A percentile compares a stretch with the other conserved stretches of the same genome.
phyloP scores from a whole-genome alignment of 495 filamentous ascomycete genomes.

The Aspergillus sparsus region DNA sequence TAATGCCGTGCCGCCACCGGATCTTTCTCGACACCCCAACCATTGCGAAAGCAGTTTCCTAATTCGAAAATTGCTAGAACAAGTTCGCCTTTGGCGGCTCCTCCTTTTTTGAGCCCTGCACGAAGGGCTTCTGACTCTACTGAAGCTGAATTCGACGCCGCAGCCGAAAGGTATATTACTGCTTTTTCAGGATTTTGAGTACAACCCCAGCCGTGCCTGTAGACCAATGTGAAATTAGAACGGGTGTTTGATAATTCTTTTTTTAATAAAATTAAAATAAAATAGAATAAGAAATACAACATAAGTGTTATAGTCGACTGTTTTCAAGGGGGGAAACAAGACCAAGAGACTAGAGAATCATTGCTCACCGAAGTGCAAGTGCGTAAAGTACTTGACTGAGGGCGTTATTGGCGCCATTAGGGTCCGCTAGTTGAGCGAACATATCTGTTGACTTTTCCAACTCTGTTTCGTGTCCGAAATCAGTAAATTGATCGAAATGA shows the following conservation, averaged over 20 bases:
- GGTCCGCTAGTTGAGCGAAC: constrained; percentile 86
- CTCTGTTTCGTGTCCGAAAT: constrained; percentile 31
- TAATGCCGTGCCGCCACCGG: constrained; percentile 87
- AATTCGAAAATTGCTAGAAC: constrained; percentile 95
- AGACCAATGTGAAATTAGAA: constrained; percentile 11
- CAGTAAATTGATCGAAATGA: background rate
- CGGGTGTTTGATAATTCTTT: background rate
- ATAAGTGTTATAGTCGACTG: no score
- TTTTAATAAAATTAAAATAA: no score
- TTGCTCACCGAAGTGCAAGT: constrained; percentile 78
- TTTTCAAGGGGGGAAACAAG: no score
- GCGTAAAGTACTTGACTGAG: constrained; percentile 96
- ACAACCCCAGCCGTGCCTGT: constrained; percentile 93
- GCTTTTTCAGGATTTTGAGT: constrained; percentile 68
- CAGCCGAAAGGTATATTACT: constrained; percentile 79
- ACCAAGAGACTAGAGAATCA: background rate
- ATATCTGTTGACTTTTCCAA: constrained; percentile 76
- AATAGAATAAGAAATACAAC: no score
- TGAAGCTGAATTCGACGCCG: constrained; percentile 86
- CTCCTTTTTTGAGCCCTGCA: constrained; percentile 88
- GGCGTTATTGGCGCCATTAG: constrained; percentile 82
- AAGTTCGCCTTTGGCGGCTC: constrained; percentile 93
- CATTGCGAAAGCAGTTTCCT: constrained; percentile 93
- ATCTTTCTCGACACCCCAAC: constrained; percentile 91
- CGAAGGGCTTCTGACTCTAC: constrained; percentile 81